These are phyloP conservation scores for Bipolaris zeicola DNA, from an alignment of 2,329 filamentous ascomycete species.

Conservation along the genomic window DNA sequence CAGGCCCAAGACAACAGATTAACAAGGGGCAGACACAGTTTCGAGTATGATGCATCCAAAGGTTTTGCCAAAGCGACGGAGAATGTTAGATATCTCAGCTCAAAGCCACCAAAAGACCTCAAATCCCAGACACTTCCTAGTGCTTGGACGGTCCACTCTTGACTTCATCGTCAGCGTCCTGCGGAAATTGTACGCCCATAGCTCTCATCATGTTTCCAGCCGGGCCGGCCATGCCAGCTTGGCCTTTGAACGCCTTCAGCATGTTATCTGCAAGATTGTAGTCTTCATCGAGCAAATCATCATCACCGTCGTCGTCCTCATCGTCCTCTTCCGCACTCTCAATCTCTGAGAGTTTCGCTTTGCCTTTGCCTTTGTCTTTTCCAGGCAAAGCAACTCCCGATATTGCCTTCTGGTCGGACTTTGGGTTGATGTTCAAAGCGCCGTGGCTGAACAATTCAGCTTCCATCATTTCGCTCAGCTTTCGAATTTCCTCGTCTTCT, in stretches of 20 bases:
- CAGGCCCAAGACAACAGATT: too few relatives aligned
- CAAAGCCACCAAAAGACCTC: too few relatives aligned
- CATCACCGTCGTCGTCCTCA: constrained; percentile 26
- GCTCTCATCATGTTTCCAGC: constrained; percentile 84
- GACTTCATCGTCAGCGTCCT: constrained; percentile 69
- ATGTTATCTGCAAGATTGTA: constrained; percentile 89
- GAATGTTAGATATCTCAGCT: too few relatives aligned
- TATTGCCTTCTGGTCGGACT: constrained; percentile 18
- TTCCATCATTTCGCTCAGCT: constrained; percentile 73
- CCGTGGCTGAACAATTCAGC: constrained; percentile 72
- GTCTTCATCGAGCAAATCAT: constrained; percentile 71
- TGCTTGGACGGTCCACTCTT: background rate
- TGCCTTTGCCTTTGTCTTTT: constrained; percentile 18
- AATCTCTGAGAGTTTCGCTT: constrained; percentile 18
- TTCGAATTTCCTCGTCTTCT: constrained; percentile 64
- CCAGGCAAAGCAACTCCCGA: constrained; percentile 4
- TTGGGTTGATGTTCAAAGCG: constrained; percentile 59
- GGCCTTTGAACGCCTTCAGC: constrained; percentile 89
- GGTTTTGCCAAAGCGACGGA: too few relatives aligned
- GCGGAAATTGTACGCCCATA: constrained; percentile 81
- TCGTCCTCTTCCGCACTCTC: constrained; percentile 46
- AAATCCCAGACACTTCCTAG: background rate
- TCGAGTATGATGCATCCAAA: too few relatives aligned
- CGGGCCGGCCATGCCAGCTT: constrained; percentile 83
- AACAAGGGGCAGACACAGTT: too few relatives aligned